These are phyloP conservation scores for Fonsecaea erecta DNA, from an alignment of 2,329 filamentous ascomycete species.

Conservation along the genomic window DNA sequence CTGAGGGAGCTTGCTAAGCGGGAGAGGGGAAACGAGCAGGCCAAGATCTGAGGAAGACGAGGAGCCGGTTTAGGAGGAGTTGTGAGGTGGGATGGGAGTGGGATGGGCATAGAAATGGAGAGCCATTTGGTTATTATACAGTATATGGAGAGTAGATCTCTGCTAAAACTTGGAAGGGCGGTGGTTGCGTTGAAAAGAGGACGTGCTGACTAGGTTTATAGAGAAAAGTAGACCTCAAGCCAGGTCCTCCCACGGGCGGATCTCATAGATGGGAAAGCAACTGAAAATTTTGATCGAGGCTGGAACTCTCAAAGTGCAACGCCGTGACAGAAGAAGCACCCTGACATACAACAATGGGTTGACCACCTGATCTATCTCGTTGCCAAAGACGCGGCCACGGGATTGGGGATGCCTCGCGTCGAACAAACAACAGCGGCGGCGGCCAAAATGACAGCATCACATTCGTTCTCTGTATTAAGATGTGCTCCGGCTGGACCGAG, in stretches of 20 bases:
- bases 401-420: neutral
- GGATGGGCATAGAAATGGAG: neutral
- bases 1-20: slow-evolving; percentile 42
- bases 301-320: too few relatives aligned
- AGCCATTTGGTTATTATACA: neutral
- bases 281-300: too few relatives aligned
- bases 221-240: neutral
- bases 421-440: neutral
- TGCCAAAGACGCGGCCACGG: neutral
- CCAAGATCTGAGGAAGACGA: slow-evolving; percentile 5
- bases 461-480: neutral
- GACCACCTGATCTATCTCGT: neutral
- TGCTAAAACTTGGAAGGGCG: neutral
- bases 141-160: neutral
- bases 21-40: slow-evolving; percentile 18
- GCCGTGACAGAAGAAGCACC: too few relatives aligned
- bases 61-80: neutral
- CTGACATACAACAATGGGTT: neutral
- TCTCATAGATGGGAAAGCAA: too few relatives aligned
- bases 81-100: neutral
- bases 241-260: neutral
- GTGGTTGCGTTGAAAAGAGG: neutral
- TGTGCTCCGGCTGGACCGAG: neutral
- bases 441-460: neutral
- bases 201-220: neutral